Conservation (phyloP, 2,329 filamentous ascomycete genomes). For the Colletotrichum falcatum region DNA sequence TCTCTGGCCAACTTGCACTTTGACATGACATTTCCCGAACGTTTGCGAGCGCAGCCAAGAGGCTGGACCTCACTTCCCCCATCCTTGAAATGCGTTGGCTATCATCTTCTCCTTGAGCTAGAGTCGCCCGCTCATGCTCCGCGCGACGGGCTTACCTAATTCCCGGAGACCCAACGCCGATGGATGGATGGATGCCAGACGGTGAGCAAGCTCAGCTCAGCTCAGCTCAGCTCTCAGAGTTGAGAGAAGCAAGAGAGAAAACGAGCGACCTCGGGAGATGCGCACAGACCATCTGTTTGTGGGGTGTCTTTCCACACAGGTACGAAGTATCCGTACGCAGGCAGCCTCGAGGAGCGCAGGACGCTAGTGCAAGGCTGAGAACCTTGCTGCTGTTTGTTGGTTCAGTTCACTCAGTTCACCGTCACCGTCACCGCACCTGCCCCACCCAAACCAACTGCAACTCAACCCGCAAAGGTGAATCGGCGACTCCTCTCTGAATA, state of each 20-base stretch:
- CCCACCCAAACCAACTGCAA: slow-evolving; percentile 35
- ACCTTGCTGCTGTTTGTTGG: slow-evolving; percentile 32
- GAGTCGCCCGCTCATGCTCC: not conserved
- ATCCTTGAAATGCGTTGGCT: too few species aligned
- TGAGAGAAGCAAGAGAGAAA: not conserved
- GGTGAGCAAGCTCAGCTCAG: not conserved
- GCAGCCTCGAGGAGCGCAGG: slow-evolving; percentile 26
- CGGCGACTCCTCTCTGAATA: not conserved
- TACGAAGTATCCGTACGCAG: slow-evolving; percentile 15
- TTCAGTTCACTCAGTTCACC: slow-evolving; percentile 1
- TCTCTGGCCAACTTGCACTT: slow-evolving; percentile 18
- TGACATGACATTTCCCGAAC: not conserved
- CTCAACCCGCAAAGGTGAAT: slow-evolving; percentile 20
- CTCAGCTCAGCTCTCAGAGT: not conserved
- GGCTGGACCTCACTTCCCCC: not conserved
- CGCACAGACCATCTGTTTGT: slow-evolving; percentile 37
- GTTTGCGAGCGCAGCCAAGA: not conserved
- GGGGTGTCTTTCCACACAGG: slow-evolving; percentile 11
- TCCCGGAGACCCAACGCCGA: not conserved
- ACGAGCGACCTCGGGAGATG: not conserved
- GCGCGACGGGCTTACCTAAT: not conserved
- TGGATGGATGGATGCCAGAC: not conserved
- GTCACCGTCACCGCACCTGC: slow-evolving; percentile 28
- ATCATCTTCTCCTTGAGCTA: not conserved
- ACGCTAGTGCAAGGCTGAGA: slow-evolving; percentile 38